phyloP scores from a whole-genome alignment of 1,284 basidiomycete genomes.

The Vanrija humicola region DNA sequence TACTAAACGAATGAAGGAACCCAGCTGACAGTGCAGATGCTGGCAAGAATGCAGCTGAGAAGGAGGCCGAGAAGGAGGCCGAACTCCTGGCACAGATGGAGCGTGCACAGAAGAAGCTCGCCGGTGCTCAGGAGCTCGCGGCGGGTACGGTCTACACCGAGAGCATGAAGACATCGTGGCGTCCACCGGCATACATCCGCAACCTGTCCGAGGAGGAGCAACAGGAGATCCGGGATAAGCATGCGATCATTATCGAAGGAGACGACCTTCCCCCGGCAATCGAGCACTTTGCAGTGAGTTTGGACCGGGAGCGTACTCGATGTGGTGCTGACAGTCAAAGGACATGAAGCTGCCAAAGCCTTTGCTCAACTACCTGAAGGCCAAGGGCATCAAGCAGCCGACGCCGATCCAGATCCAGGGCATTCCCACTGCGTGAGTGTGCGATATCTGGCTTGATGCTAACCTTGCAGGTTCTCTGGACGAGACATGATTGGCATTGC shows the following conservation, averaged over 20 bases:
- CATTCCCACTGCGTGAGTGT: conserved; percentile 79
- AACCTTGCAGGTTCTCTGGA: conserved; percentile 65
- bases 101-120: conserved; percentile 76
- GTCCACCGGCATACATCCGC: conserved; percentile 77
- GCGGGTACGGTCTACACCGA: conserved; percentile 89
- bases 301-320: background rate
- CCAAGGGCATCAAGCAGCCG: conserved; percentile 78
- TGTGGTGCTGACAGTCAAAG: conserved; percentile 45
- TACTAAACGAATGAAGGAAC: background rate
- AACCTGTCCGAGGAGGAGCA: conserved; percentile 66
- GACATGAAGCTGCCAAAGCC: conserved; percentile 96
- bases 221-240: conserved; percentile 73
- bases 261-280: conserved; percentile 88
- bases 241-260: conserved; percentile 89
- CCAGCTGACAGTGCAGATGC: conserved; percentile 58
- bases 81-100: conserved; percentile 89
- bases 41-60: conserved; percentile 76
- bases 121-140: conserved; percentile 86
- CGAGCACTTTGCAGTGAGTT: conserved; percentile 72
- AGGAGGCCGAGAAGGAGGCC: conserved; percentile 80
- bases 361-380: conserved; percentile 74
- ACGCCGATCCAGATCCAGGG: conserved; percentile 98
- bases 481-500: conserved; percentile 94
- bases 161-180: conserved; percentile 83
- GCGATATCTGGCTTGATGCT: background rate